These are phyloP conservation scores for Hygrophoropsis aurantiaca DNA, from an alignment of 768 basidiomycete genomes.

Conservation along the genomic window DNA sequence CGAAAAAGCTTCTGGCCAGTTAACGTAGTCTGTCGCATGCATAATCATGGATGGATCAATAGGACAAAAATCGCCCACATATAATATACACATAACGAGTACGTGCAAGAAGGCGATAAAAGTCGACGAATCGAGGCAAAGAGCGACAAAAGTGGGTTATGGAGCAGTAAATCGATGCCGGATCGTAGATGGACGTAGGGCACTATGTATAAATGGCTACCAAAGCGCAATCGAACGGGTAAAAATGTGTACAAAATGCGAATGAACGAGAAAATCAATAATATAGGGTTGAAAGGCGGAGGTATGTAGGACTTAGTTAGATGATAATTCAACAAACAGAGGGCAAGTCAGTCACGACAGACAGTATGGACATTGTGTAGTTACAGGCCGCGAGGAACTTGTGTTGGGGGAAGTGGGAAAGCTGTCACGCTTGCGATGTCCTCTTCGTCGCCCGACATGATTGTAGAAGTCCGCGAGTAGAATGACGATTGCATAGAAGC, in stretches of 20 bases:
- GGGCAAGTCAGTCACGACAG: neutral
- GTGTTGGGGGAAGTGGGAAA: conserved; percentile 30
- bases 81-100: too few relatives aligned
- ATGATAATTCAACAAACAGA: too few relatives aligned
- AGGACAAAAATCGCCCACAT: too few relatives aligned
- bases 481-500: conserved; percentile 59
- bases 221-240: neutral
- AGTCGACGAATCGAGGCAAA: neutral
- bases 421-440: conserved; percentile 25
- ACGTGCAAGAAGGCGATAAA: too few relatives aligned
- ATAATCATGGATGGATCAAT: too few relatives aligned
- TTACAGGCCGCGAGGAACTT: conserved; percentile 9
- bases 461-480: conserved; percentile 28
- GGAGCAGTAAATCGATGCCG: conserved; percentile 2
- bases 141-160: conserved; percentile 8
- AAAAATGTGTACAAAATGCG: conserved; percentile 10
- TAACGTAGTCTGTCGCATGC: too few relatives aligned
- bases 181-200: conserved; percentile 1
- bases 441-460: conserved; percentile 21
- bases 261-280: too few relatives aligned
- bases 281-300: too few relatives aligned
- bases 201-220: neutral
- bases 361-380: neutral
- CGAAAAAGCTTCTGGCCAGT: too few relatives aligned
- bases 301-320: too few relatives aligned